Percentiles rank a stretch among this genome's conserved stretches.
Evolutionary conservation across 1,284 basidiomycete species (phyloP).

Genomic region (Mycena citricolor): DNA sequence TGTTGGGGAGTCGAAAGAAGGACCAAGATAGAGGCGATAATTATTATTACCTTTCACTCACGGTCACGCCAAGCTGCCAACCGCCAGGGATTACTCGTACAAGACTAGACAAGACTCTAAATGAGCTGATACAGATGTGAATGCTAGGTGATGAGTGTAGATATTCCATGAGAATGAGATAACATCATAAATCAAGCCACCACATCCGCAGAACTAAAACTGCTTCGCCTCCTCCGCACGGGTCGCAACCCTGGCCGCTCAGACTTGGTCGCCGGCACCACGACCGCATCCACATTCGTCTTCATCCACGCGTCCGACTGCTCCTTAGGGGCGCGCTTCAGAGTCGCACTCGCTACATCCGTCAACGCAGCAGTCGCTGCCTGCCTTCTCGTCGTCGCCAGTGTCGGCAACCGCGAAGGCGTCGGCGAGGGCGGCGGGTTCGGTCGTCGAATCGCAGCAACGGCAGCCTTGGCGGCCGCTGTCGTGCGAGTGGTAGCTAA

Average conservation of each 20-base stretch:
- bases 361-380: slow-evolving; percentile 45
- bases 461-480: slow-evolving; percentile 48
- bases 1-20: too few species aligned
- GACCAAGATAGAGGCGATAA: too few species aligned
- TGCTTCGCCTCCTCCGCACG: slow-evolving; percentile 72
- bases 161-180: too few species aligned
- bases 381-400: slow-evolving; percentile 52
- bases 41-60: too few species aligned
- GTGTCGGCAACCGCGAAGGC: slow-evolving; percentile 67
- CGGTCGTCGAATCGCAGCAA: slow-evolving; percentile 38
- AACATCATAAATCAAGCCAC: slow-evolving; percentile 52
- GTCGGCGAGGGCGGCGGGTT: slow-evolving; percentile 55
- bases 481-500: slow-evolving; percentile 57
- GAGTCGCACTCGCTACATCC: slow-evolving; percentile 44
- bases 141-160: too few species aligned
- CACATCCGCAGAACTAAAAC: slow-evolving; percentile 80
- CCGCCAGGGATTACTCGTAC: too few species aligned
- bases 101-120: too few species aligned
- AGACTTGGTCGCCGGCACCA: slow-evolving; percentile 64
- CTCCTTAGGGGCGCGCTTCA: slow-evolving; percentile 37
- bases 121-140: too few species aligned
- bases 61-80: too few species aligned
- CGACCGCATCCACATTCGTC: slow-evolving; percentile 64
- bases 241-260: slow-evolving; percentile 69
- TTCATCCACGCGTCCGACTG: slow-evolving; percentile 69